phyloP scores from a whole-genome alignment of 2,329 filamentous ascomycete species.

The Metarhizium guizhouense region DNA sequence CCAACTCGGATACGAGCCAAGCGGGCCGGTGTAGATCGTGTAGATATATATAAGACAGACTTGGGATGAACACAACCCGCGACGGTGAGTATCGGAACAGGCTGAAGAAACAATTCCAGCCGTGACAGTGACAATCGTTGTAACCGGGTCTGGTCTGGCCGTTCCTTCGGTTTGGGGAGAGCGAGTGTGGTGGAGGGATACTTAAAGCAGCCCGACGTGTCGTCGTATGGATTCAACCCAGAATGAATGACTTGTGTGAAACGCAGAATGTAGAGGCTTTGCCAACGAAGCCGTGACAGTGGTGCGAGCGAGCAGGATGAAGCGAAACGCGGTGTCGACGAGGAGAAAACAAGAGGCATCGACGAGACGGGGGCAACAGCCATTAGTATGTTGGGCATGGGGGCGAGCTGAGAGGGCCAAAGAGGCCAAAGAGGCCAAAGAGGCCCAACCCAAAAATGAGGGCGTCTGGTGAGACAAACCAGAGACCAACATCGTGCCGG shows the following conservation, averaged over 20 bases:
- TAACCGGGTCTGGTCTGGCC: not conserved
- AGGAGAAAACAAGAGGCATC: not conserved
- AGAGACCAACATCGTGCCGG: not conserved
- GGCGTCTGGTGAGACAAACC: not conserved
- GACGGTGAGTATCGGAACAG: too few relatives aligned
- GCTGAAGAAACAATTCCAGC: too few relatives aligned
- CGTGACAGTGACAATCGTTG: not conserved
- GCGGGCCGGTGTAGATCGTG: too few relatives aligned
- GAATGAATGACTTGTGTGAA: conserved; percentile 11
- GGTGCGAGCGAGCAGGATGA: conserved; percentile 12
- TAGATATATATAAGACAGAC: too few relatives aligned
- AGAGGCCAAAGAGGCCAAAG: not conserved
- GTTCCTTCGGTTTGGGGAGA: not conserved
- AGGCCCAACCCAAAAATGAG: not conserved
- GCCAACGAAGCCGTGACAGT: conserved; percentile 42
- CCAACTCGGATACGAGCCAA: too few relatives aligned
- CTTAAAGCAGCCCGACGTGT: not conserved
- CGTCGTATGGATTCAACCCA: not conserved
- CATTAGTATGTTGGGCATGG: not conserved
- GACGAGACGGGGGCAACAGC: not conserved
- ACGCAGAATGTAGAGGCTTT: conserved; percentile 34
- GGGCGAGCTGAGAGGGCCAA: not conserved
- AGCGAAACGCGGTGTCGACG: not conserved
- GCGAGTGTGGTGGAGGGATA: not conserved
- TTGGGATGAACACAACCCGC: too few relatives aligned